Evolutionary conservation across 2,329 filamentous ascomycete species (phyloP), one percentile per base, ranked within the genome.

Genomic region (Cyclaneusma minus): DNA sequence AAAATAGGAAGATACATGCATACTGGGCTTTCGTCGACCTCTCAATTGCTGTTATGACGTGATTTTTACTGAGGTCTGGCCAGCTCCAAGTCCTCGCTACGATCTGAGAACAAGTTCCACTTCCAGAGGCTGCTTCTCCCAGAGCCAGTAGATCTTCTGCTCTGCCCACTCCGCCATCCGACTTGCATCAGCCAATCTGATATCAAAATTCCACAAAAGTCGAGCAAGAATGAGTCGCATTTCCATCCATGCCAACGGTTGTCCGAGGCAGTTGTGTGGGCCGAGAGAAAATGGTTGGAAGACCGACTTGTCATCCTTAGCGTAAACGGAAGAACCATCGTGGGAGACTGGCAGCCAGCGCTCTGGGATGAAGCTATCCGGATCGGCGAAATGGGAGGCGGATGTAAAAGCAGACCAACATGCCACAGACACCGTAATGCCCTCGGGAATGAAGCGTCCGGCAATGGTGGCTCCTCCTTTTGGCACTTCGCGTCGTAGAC

Each of bases 261-360:
- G 18, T 7, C 18, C 18, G 7, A 20, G 7, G n/a, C 18, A 20
- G 18, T 20, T n/a, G 7, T n/a, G 18, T n/a, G 18, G 18, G 7
- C 18, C 18, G n/a, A 20, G n/a, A 7, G 7, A 7, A 20, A 20
- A 20, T 7, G 18, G 18, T 7, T 20, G 18, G 18, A 20, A 20
- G n/a, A n/a, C n/a, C n/a, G n/a, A n/a, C n/a, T n/a, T n/a, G n/a
- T n/a, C n/a, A n/a, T n/a, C n/a, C n/a, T n/a, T n/a, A n/a, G n/a
- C n/a, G n/a, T n/a, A n/a, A n/a, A n/a, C n/a, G n/a, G n/a, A n/a
- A n/a, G n/a, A n/a, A n/a, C n/a, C n/a, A n/a, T n/a, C n/a, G n/a
- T n/a, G n/a, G n/a, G n/a, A n/a, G n/a, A n/a, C 24, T 3, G 15
- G 17, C 10, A 31, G 33, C 55, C 56, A 61, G 13, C 57, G 39